Evolutionary conservation across 2,329 filamentous ascomycete genomes (phyloP).

Genomic region (Akanthomyces dipterigenus): DNA sequence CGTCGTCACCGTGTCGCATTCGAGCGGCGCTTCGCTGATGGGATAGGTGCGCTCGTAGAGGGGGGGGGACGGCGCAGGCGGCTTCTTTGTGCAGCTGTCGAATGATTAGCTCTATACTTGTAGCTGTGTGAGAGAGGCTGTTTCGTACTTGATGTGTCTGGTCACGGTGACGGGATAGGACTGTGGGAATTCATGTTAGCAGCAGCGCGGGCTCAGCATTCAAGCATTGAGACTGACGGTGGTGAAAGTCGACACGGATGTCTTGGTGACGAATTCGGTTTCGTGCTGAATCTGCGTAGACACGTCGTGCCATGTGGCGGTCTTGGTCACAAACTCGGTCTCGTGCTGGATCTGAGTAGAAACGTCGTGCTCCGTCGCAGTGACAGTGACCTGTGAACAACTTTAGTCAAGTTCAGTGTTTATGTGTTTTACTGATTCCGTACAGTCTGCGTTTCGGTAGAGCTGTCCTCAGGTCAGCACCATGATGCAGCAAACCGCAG

Average conservation of each 20-base stretch:
- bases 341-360: neutral
- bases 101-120: neutral
- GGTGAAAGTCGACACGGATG: neutral
- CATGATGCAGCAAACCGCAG: neutral
- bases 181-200: neutral
- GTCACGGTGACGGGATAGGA: slow-evolving; percentile 14
- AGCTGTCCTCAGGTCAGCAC: neutral
- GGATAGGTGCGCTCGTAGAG: neutral
- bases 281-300: neutral
- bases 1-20: slow-evolving; percentile 12
- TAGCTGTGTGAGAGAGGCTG: neutral
- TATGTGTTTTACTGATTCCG: neutral
- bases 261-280: neutral
- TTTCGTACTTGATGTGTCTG: slow-evolving; percentile 12
- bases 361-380: neutral
- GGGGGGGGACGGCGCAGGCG: neutral
- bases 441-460: slow-evolving; percentile 1
- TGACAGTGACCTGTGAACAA: neutral
- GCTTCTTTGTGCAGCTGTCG: slow-evolving; percentile 2
- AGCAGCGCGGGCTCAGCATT: neutral
- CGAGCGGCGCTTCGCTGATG: neutral
- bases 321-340: slow-evolving; percentile 1
- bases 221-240: neutral
- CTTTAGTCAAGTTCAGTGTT: neutral
- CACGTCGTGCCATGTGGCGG: neutral